A percentile compares a stretch with the other conserved stretches of the same genome.
Evolutionary conservation across 129 eudicot species (phyloP).

Genomic region (Dittrichia graveolens): DNA sequence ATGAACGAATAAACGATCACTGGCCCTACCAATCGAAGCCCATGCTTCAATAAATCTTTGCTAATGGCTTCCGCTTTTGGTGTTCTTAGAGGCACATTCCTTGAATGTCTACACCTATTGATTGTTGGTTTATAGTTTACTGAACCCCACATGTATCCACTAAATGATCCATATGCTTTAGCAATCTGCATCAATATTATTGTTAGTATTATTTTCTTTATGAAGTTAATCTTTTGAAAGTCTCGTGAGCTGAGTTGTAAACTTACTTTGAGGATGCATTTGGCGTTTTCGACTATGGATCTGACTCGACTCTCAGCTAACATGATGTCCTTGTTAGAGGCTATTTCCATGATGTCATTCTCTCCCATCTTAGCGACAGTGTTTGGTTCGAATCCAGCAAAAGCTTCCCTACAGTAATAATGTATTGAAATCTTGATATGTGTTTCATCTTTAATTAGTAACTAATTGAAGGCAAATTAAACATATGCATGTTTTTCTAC

Average conservation of each 20-base stretch:
- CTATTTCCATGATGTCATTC: constrained; percentile 68
- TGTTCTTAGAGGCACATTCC: constrained; percentile 83
- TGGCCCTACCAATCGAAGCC: constrained; percentile 87
- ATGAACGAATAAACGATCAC: constrained; percentile 91
- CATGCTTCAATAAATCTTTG: constrained; percentile 75
- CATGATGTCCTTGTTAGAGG: constrained; percentile 66
- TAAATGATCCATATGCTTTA: constrained; percentile 79
- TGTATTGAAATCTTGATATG: not conserved
- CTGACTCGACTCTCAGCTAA: constrained; percentile 87
- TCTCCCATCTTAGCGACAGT: constrained; percentile 79
- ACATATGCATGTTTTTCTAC: constrained; percentile 25
- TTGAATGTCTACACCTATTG: constrained; percentile 75
- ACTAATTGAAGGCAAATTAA: not conserved
- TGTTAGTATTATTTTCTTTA: not conserved
- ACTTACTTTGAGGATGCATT: constrained; percentile 85
- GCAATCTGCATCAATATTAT: constrained; percentile 49
- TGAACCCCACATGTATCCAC: constrained; percentile 88
- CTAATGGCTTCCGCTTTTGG: constrained; percentile 93
- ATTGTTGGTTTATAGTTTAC: constrained; percentile 84
- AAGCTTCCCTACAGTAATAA: constrained; percentile 64
- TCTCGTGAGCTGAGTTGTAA: not conserved
- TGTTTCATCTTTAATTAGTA: not conserved
- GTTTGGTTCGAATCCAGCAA: constrained; percentile 80
- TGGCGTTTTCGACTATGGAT: constrained; percentile 93
- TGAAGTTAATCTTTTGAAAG: not conserved